Base-by-base conservation (phyloP, 257 asterid species). In the Capsicum pubescens region DNA sequence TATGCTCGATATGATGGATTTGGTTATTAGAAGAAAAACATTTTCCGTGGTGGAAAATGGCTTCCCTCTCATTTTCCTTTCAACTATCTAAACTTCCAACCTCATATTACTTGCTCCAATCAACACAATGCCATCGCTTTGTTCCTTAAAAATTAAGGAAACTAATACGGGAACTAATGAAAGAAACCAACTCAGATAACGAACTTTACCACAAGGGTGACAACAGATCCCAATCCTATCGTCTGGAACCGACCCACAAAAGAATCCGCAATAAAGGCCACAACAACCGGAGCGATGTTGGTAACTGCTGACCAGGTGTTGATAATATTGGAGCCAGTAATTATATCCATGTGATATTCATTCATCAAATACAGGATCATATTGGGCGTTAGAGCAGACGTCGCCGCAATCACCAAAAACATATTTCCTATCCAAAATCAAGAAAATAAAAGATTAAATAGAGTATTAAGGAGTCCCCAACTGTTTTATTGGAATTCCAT, bases 241-340 rank as follows among this genome's bases (percentile, higher is more conserved):
- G 89, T 91, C 56, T 81, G 77, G 60, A 90, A 94, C 70, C 91
- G 89, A 39, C 97, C 97, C 85, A 93, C 63, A 85, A 79, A 87
- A 46, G 94, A 89, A 86, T 94, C 98, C 1, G 97, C 91, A 36
- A 89, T 21, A 9, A 94, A 21, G 55, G 97, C 97, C 19, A 92
- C 94, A 57, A 92, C 0, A 68, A 94, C 84, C 0, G 95, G 96
- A 90, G 84, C 85, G 77, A 92, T 86, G 74, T 86, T 89, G 3
- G 92, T 88, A 26, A 93, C 89, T 32, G 97, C 90, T 0, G 94
- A 90, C 98, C 98, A 94, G 17, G 87, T 58, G 71, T 88, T 90
- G 66, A 93, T 1, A 15, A 94, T 50, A 82, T 88, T 93, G 17
- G 97, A 87, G 1, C 88, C 92, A 48, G 84, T 50, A 4, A 88